Base-by-base conservation (phyloP, 164 flowering plant species). In the Tinospora cordifolia region DNA sequence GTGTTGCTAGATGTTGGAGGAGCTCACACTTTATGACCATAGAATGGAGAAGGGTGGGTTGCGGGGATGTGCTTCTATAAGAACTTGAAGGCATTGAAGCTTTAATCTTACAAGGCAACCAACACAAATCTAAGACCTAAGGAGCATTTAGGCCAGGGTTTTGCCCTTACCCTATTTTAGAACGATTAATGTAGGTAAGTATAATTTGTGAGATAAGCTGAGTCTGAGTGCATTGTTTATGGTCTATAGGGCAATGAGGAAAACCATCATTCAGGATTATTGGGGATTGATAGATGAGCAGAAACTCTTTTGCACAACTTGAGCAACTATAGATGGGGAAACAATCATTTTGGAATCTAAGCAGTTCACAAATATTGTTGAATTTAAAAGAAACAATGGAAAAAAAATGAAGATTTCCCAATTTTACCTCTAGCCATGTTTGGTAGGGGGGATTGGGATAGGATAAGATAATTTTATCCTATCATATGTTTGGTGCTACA, bases 41-140 rank as follows among this genome's bases (percentile, higher is more conserved):
- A 82, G 84, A 74, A 87, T 92, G 96, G 99, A 95, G 88, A 75
- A 57, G 99, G 99, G 1, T 95, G 99, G 99, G 58, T 92, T 67
- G 81, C 91, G 1, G 98, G 82, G 0, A 75, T 95, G 57, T 79
- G 86, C 1, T 91, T 75, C 63, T 95, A 96, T 77, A 85, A 77
- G 63, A 92, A 90, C 80, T 84, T 95, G 85, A 95, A 88, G 86
- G 89, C 87, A 51, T 81, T 95, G 83, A 87, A 75, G 78, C 71
- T 95, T 71, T 75, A 77, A 72, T 87, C 93, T 0, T 95, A 94
- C 74, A 87, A 82, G 77, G 78, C 36, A 67, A 84, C 92, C 57
- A 98, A 95, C 80, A 40, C 75, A 0, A 70, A 69, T 74, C 89
- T 90, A 0, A 91, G 90, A 30, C 81, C 82, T 0, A 83, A 81